These are phyloP conservation scores for Salvia miltiorrhiza DNA, from an alignment of 257 asterid species.

Conservation along the genomic window DNA sequence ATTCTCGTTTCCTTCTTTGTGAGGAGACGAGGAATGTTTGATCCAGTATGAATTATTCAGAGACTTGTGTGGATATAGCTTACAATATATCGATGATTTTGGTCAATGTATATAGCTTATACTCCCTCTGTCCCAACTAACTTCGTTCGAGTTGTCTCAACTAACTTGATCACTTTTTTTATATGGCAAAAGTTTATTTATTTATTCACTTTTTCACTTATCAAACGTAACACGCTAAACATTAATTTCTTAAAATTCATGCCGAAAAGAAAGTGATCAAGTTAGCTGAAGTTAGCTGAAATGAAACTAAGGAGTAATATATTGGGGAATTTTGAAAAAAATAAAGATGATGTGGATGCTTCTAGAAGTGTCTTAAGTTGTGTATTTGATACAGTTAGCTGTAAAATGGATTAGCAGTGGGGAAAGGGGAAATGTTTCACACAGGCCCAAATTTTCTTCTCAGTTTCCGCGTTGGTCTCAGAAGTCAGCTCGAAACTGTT, in stretches of 20 bases:
- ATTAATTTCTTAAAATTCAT: too few species aligned
- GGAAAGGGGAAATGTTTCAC: slow-evolving; percentile 12
- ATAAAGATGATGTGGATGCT: not conserved
- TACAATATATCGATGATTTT: not conserved
- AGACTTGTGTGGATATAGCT: not conserved
- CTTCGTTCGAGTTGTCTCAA: too few species aligned
- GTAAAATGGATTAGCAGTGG: not conserved
- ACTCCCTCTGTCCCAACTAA: too few species aligned
- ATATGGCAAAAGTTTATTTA: too few species aligned
- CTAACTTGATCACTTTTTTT: too few species aligned
- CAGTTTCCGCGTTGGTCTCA: slow-evolving; percentile 31
- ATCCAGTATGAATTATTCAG: not conserved
- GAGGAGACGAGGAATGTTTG: not conserved
- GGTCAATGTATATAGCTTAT: not conserved
- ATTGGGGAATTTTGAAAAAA: not conserved
- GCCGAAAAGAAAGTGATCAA: too few species aligned
- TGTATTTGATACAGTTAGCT: not conserved
- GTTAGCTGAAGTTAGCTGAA: too few species aligned
- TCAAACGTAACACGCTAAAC: too few species aligned
- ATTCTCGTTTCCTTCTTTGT: not conserved
- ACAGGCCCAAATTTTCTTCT: not conserved
- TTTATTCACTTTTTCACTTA: too few species aligned
- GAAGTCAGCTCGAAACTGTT: slow-evolving; percentile 17
- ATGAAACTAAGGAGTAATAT: too few species aligned
- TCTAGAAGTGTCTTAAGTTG: not conserved